A percentile compares a stretch with the other conserved stretches of the same genome.
phyloP scores from a whole-genome alignment of 1,284 basidiomycete species.

The Rhizoctonia solani region DNA sequence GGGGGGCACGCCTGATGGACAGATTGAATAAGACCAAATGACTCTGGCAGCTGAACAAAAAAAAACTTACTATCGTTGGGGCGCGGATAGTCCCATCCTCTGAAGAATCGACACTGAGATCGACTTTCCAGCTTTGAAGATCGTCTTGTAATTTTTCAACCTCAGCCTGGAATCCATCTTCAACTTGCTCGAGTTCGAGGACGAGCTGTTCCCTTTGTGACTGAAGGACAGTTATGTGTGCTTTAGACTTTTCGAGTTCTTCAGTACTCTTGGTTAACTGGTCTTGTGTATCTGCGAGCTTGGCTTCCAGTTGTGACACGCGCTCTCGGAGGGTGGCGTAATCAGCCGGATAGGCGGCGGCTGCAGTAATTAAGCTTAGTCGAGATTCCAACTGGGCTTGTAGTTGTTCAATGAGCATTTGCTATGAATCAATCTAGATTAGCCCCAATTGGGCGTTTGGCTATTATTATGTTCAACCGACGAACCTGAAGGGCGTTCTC shows the following conservation, averaged over 20 bases:
- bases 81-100: background rate
- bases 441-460: no score
- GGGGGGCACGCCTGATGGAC: background rate
- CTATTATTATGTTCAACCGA: background rate
- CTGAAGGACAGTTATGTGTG: slow-evolving; percentile 22
- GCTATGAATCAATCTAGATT: no score
- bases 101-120: background rate
- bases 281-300: slow-evolving; percentile 1
- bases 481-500: slow-evolving; percentile 28
- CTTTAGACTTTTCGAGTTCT: background rate
- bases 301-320: background rate
- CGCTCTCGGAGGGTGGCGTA: background rate
- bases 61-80: background rate
- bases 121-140: slow-evolving; percentile 7
- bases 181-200: slow-evolving; percentile 23
- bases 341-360: background rate
- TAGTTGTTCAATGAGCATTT: slow-evolving; percentile 25
- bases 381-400: slow-evolving; percentile 8
- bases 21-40: background rate
- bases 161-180: slow-evolving; percentile 32
- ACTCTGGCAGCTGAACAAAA: background rate
- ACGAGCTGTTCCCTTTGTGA: slow-evolving; percentile 20
- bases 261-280: slow-evolving; percentile 7
- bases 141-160: slow-evolving; percentile 8
- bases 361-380: background rate